Percentiles rank a stretch among this genome's conserved stretches.
Conservation (phyloP, 805 yeast genomes). For the Kuraishia borneana region DNA sequence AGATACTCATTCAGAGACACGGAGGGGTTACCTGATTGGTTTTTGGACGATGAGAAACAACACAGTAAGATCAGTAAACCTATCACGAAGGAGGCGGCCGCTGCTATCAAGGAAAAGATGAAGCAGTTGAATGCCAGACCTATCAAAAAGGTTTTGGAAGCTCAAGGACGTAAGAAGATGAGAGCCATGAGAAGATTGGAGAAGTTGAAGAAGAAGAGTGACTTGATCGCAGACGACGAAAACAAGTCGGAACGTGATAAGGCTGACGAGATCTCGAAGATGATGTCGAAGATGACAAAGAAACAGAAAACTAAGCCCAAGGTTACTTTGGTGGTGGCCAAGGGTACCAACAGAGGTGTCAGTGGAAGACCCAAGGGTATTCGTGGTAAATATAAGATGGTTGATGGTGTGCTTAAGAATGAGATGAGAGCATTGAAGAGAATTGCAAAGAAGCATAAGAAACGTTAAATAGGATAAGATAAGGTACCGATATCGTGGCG, state of each 20-base stretch:
- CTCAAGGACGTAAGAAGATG: conserved; percentile 92
- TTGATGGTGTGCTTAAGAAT: conserved; percentile 95
- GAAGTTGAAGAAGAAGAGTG: conserved; percentile 86
- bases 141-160: conserved; percentile 96
- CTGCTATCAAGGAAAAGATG: conserved; percentile 65
- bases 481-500: no score
- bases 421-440: conserved; percentile 90
- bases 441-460: conserved; percentile 77
- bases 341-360: conserved; percentile 74
- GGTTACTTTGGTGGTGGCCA: conserved; percentile 82
- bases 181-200: conserved; percentile 82
- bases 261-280: conserved; percentile 82
- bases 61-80: conserved; percentile 86
- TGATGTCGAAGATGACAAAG: conserved; percentile 68
- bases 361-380: conserved; percentile 96
- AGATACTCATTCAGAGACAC: conserved; percentile 84
- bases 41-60: conserved; percentile 78
- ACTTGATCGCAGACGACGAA: conserved; percentile 76
- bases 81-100: conserved; percentile 87
- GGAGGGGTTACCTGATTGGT: conserved; percentile 96
- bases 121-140: conserved; percentile 91
- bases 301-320: conserved; percentile 64
- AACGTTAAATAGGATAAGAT: conserved; percentile 20
- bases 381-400: conserved; percentile 98
- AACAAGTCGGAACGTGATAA: conserved; percentile 88